Conservation (phyloP, 192 early-diverging fungal genomes). For the Chytriomyces sp. region DNA sequence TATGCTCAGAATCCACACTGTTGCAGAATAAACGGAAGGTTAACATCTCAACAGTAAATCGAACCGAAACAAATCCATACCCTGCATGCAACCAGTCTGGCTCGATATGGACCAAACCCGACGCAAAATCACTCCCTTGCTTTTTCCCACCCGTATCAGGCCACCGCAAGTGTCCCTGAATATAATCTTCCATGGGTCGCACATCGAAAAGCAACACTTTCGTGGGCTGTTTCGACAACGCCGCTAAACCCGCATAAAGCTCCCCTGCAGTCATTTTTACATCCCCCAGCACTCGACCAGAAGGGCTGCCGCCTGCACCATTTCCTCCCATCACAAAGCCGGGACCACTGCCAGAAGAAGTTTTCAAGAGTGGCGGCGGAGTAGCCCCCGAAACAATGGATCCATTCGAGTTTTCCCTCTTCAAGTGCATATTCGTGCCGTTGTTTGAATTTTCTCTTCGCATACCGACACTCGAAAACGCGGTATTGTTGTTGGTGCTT, state of each 20-base stretch:
- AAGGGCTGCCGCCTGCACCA: not conserved
- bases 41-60: not conserved
- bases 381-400: not conserved
- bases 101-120: conserved; percentile 74
- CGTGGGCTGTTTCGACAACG: conserved; percentile 12
- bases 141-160: conserved; percentile 15
- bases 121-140: not conserved
- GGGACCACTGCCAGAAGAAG: not conserved
- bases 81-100: conserved; percentile 62
- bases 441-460: too few species aligned
- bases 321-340: conserved; percentile 3
- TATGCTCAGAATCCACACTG: conserved; percentile 26
- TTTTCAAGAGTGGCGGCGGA: not conserved
- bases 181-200: conserved; percentile 70
- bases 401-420: not conserved
- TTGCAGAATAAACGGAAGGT: not conserved
- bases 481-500: too few species aligned
- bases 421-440: not conserved
- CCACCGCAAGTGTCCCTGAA: conserved; percentile 71
- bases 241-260: conserved; percentile 32
- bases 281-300: not conserved
- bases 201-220: conserved; percentile 76
- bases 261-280: conserved; percentile 24
- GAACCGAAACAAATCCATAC: conserved; percentile 42
- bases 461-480: too few species aligned